Evolutionary conservation across 305 asterid species (phyloP).

Genomic region (Andrographis paniculata): DNA sequence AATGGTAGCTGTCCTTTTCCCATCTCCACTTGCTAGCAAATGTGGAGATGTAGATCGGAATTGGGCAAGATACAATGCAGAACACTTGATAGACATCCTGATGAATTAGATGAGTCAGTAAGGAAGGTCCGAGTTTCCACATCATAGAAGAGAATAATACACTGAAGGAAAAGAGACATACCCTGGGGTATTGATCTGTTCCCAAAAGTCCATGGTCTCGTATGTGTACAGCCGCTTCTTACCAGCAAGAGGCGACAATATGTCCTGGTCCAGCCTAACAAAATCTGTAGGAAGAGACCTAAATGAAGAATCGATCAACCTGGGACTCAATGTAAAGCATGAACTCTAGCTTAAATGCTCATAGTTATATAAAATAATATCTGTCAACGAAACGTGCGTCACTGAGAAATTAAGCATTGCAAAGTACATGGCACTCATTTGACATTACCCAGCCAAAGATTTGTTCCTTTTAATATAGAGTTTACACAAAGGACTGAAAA

Average conservation of each 20-base stretch:
- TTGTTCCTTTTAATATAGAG: too few species aligned
- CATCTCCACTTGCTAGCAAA: conserved; percentile 65
- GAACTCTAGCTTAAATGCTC: conserved; percentile 7
- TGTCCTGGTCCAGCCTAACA: conserved; percentile 84
- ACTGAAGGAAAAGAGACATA: conserved; percentile 19
- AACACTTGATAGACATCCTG: conserved; percentile 76
- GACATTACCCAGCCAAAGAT: too few species aligned
- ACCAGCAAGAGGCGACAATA: conserved; percentile 83
- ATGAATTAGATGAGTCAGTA: conserved; percentile 21
- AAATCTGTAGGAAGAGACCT: conserved; percentile 70
- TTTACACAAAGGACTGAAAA: too few species aligned
- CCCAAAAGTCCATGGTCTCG: conserved; percentile 78
- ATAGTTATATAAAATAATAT: neutral
- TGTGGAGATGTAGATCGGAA: conserved; percentile 45
- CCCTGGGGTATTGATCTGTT: conserved; percentile 89
- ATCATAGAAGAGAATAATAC: conserved; percentile 5
- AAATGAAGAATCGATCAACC: conserved; percentile 22
- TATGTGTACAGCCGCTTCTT: conserved; percentile 62
- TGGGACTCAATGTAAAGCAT: conserved; percentile 12
- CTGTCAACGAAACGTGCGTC: neutral
- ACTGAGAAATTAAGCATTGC: neutral
- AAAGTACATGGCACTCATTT: neutral
- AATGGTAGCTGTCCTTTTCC: conserved; percentile 42
- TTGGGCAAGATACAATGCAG: conserved; percentile 65
- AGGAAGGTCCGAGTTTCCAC: conserved; percentile 9